These are phyloP conservation scores for Penicillium sp. DNA, from an alignment of 2,329 filamentous ascomycete species.

Conservation along the genomic window DNA sequence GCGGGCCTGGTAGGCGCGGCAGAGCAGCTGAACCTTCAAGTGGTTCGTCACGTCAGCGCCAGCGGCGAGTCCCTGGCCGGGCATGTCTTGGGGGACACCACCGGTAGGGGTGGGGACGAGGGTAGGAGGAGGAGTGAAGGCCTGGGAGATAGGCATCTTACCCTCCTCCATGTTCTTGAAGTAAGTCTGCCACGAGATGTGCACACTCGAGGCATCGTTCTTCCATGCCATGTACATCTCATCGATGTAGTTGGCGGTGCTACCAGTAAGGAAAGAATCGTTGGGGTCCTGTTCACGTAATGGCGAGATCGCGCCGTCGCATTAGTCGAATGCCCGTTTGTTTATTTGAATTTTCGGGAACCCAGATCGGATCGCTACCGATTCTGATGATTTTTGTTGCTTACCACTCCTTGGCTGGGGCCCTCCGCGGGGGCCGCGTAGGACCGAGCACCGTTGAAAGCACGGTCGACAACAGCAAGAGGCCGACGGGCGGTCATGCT, in stretches of 20 bases:
- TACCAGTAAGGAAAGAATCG: constrained; percentile 95
- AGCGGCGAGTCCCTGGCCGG: constrained; percentile 64
- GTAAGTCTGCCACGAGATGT: constrained; percentile 98
- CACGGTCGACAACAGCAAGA: constrained; percentile 40
- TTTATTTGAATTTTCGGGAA: constrained; percentile 4
- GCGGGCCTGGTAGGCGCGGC: constrained; percentile 95
- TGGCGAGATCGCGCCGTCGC: constrained; percentile 20
- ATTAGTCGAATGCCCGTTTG: constrained; percentile 20
- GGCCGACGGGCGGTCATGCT: constrained; percentile 39
- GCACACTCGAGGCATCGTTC: constrained; percentile 85
- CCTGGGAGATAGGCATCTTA: constrained; percentile 95
- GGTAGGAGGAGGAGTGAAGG: constrained; percentile 92
- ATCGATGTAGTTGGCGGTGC: constrained; percentile 97
- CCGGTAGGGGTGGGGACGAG: constrained; percentile 80
- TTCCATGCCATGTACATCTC: constrained; percentile 99
- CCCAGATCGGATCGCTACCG: constrained; percentile 4
- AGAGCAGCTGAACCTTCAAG: constrained; percentile 94
- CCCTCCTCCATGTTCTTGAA: constrained; percentile 99
- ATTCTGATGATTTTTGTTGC: constrained; percentile 26
- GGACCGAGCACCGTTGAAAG: constrained; percentile 43
- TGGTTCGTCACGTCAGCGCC: constrained; percentile 90
- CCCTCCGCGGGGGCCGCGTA: constrained; percentile 61
- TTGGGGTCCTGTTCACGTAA: constrained; percentile 64
- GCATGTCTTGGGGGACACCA: constrained; percentile 70
- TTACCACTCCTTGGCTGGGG: constrained; percentile 59